These are phyloP conservation scores for Suillus americanus DNA, from an alignment of 768 basidiomycete genomes.

Conservation along the genomic window DNA sequence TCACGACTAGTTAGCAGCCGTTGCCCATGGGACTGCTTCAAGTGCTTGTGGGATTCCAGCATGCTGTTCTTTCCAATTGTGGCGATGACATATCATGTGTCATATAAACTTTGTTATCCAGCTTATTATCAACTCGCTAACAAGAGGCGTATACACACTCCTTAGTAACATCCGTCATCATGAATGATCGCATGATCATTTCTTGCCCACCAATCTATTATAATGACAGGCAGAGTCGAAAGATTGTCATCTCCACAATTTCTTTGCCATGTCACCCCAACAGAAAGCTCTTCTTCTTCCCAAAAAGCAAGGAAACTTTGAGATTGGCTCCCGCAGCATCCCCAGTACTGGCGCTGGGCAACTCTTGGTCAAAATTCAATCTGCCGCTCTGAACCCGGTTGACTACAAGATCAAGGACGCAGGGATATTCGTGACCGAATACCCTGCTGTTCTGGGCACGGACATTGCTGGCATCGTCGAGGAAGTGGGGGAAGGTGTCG, in stretches of 20 bases:
- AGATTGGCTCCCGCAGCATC: slow-evolving; percentile 24
- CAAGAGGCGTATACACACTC: neutral
- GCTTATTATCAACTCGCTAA: neutral
- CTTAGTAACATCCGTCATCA: neutral
- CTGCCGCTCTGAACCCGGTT: slow-evolving; percentile 46
- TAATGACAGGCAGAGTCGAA: too few species aligned
- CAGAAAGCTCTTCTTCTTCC: slow-evolving; percentile 30
- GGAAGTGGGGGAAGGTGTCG: slow-evolving; percentile 38
- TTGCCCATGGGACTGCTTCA: neutral
- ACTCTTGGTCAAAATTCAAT: slow-evolving; percentile 41
- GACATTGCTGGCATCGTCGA: slow-evolving; percentile 42
- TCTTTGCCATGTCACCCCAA: slow-evolving; percentile 31
- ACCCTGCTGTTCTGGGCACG: slow-evolving; percentile 34
- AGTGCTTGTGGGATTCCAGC: neutral
- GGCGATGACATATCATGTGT: neutral
- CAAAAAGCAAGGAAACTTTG: slow-evolving; percentile 29
- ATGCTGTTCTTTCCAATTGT: neutral
- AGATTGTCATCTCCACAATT: too few species aligned
- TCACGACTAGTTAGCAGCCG: neutral
- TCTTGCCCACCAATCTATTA: too few species aligned
- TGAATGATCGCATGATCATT: too few species aligned
- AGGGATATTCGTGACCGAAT: slow-evolving; percentile 33
- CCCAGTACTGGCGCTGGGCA: slow-evolving; percentile 38
- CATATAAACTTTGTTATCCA: neutral
- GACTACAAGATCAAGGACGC: slow-evolving; percentile 39